A percentile compares a stretch with the other conserved stretches of the same genome.
Conservation (phyloP, 495 filamentous ascomycete species). For the Monascus purpureus region DNA sequence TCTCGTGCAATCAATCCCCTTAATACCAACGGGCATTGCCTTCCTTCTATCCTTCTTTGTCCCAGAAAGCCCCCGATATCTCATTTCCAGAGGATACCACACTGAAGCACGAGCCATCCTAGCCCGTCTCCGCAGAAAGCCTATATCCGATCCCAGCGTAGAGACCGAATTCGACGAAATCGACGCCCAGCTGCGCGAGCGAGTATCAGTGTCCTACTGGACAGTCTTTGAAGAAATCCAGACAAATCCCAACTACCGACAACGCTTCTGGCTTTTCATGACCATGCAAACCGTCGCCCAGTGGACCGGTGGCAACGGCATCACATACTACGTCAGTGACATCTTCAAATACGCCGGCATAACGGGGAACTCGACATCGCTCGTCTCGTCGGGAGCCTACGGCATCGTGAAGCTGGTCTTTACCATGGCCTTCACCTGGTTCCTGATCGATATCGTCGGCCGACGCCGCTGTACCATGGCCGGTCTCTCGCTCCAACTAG, state of each 20-base stretch:
- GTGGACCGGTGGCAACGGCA: constrained; percentile 35
- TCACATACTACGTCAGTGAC: constrained; percentile 31
- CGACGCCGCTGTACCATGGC: constrained; percentile 24
- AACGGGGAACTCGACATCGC: constrained; percentile 12
- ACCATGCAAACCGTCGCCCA: constrained; percentile 31
- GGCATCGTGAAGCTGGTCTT: constrained; percentile 32
- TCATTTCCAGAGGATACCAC: constrained; percentile 21
- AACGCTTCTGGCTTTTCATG: constrained; percentile 33
- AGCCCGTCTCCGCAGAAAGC: constrained; percentile 24
- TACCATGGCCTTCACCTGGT: constrained; percentile 35
- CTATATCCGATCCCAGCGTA: constrained; percentile 15
- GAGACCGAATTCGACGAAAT: constrained; percentile 24
- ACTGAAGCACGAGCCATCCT: constrained; percentile 20
- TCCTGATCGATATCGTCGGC: constrained; percentile 29
- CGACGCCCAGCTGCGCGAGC: constrained; percentile 17
- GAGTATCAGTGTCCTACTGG: constrained; percentile 22
- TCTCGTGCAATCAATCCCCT: constrained; percentile 28
- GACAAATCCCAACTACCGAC: constrained; percentile 25
- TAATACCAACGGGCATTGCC: constrained; percentile 26
- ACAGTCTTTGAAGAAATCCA: constrained; percentile 29
- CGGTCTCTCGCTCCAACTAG: constrained; percentile 24
- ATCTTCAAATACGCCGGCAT: constrained; percentile 31
- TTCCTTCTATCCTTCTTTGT: constrained; percentile 21
- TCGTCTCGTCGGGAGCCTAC: constrained; percentile 30
- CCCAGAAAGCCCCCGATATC: constrained; percentile 30